Conservation (phyloP, 2,329 filamentous ascomycete species). For the Fusarium tuaranense region DNA sequence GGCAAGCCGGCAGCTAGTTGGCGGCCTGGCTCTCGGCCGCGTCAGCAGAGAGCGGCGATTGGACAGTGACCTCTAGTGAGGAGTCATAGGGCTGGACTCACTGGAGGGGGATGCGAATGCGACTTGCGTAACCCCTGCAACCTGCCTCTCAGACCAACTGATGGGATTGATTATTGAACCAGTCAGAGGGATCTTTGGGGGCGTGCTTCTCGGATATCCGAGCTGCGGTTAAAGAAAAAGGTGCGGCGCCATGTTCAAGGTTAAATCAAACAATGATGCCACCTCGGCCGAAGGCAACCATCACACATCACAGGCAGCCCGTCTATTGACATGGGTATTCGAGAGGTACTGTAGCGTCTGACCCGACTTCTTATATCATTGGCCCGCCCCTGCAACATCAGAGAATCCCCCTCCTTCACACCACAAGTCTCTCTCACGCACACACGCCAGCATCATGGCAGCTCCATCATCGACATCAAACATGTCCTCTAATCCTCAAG, state of each 20-base stretch:
- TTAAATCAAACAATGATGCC: conserved; percentile 24
- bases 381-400: not conserved
- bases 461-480: conserved; percentile 21
- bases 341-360: not conserved
- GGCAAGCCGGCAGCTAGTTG: conserved; percentile 11
- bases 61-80: conserved; percentile 13
- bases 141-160: not conserved
- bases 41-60: conserved; percentile 36
- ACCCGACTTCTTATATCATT: not conserved
- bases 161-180: not conserved
- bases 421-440: not conserved
- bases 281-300: conserved; percentile 6
- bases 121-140: conserved; percentile 35
- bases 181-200: not conserved
- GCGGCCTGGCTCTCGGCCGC: conserved; percentile 35
- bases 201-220: not conserved
- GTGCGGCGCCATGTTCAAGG: not conserved
- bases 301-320: too few species aligned
- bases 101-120: conserved; percentile 23
- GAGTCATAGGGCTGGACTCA: conserved; percentile 40
- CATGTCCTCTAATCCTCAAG: conserved; percentile 23
- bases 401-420: not conserved
- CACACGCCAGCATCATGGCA: conserved; percentile 26
- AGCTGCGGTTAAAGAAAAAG: not conserved
- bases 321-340: too few species aligned